Base-by-base conservation (phyloP, 1,139 yeast species). In the Yamadazyma atmosphaerica region DNA sequence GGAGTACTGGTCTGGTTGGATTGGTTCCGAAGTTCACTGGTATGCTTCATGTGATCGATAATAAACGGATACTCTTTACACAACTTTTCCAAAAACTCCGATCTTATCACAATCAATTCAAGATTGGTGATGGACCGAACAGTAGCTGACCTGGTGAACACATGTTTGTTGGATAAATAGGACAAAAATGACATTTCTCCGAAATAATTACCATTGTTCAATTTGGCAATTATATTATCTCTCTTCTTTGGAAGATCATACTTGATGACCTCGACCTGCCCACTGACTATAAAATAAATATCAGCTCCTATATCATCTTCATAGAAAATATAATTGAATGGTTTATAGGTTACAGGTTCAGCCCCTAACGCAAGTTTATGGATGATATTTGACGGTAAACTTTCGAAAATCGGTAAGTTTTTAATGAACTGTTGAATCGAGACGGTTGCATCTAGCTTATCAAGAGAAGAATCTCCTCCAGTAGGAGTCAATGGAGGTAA, bases 151-250 rank as follows among this genome's bases (percentile, higher is more conserved):
- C 90, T 61, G 25, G 55, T 57, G 16, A 49, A 51, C 11, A 50
- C 48, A 12, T 55, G 55, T 10, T 58, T 50, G 27, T 61, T 58
- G 10, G 71, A 62, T 17, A 83, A 58, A 23, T 74, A 68, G 3
- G 79, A 67, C 30, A 84, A 60, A 50, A 83, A 83, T 0, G 87
- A 77, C 81, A 83, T 79, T 56, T 84, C 92, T 18, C 94, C 94
- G 61, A 85, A 83, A 56, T 81, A 83, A 31, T 80, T 73, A 8
- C 86, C 88, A 8, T 77, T 61, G 2, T 77, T 72, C 28, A 84
- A 61, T 42, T 86, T 70, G 1, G 86, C 89, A 32, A 80, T 58
- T 12, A 56, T 50, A 27, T 38, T 35, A 23, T 47, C 49, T n/a
- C 29, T 32, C 6, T 43, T 36, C 17, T 52, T 42, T 14, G 41